Evolutionary conservation across 768 basidiomycete species (phyloP).

Genomic region (Lactarius tabidus): DNA sequence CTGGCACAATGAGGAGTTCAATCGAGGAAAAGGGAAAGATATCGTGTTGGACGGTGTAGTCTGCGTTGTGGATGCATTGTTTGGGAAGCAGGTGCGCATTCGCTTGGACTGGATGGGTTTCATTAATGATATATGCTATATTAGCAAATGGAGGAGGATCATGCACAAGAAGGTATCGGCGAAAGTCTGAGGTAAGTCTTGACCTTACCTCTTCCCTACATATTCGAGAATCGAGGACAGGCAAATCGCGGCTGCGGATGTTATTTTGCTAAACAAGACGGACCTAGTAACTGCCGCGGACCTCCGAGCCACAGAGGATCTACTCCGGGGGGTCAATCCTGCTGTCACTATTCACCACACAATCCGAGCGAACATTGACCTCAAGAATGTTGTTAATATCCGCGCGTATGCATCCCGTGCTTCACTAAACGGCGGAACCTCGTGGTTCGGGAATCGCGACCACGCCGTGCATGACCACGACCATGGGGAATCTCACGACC

Average conservation of each 20-base stretch:
- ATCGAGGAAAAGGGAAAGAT: constrained; percentile 60
- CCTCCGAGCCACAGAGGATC: constrained; percentile 47
- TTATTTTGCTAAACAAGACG: constrained; percentile 87
- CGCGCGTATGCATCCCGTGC: constrained; percentile 67
- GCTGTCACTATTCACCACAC: constrained; percentile 72
- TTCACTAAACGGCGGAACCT: constrained; percentile 28
- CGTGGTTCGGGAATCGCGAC: constrained; percentile 30
- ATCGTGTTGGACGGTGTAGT: constrained; percentile 85
- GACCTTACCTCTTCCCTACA: background rate
- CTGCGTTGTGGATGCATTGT: constrained; percentile 87
- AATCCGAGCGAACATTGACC: constrained; percentile 64
- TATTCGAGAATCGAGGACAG: constrained; percentile 39
- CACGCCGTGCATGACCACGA: constrained; percentile 35
- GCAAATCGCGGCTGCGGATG: constrained; percentile 91
- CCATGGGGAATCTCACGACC: constrained; percentile 15
- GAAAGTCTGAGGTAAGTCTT: constrained; percentile 70
- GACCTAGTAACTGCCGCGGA: constrained; percentile 59
- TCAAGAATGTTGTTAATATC: constrained; percentile 73
- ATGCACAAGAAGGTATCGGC: constrained; percentile 58
- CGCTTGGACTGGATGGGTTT: no score
- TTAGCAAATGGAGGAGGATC: constrained; percentile 86
- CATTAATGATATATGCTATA: background rate
- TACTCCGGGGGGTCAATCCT: constrained; percentile 76
- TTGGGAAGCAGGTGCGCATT: constrained; percentile 52
- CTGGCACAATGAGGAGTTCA: constrained; percentile 83